Evolutionary conservation across 2,329 filamentous ascomycete genomes (phyloP).

Genomic region (Phaeosphaeriaceae sp.): DNA sequence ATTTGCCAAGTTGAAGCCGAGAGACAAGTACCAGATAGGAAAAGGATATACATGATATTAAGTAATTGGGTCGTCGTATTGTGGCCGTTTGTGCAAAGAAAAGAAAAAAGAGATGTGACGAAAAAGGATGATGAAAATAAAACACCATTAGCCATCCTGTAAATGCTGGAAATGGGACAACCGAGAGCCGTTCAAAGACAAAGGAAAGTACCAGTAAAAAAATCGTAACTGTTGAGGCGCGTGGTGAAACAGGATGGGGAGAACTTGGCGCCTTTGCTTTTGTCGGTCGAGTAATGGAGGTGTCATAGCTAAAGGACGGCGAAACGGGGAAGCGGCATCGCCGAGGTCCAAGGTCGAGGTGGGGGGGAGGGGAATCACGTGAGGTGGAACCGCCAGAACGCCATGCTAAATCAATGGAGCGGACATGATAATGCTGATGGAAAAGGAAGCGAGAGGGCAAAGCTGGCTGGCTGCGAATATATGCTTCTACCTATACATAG

Average conservation of each 20-base stretch:
- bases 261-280: slow-evolving; percentile 36
- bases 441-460: slow-evolving; percentile 6
- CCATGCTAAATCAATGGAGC: slow-evolving; percentile 44
- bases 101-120: neutral
- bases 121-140: no score
- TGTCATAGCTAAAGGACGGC: slow-evolving; percentile 23
- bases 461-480: no score
- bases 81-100: slow-evolving; percentile 1
- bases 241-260: slow-evolving; percentile 21
- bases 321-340: slow-evolving; percentile 34
- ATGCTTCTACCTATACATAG: no score
- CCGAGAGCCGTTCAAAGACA: slow-evolving; percentile 5
- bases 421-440: slow-evolving; percentile 23
- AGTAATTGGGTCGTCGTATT: slow-evolving; percentile 26
- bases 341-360: slow-evolving; percentile 23
- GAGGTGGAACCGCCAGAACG: slow-evolving; percentile 38
- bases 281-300: slow-evolving; percentile 31
- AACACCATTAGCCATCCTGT: slow-evolving; percentile 2
- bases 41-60: slow-evolving; percentile 18
- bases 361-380: no score
- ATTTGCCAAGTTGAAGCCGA: slow-evolving; percentile 6
- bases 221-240: slow-evolving; percentile 10
- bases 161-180: slow-evolving; percentile 12
- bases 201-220: neutral
- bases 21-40: slow-evolving; percentile 29